Base-by-base conservation (phyloP, 2,329 filamentous ascomycete genomes). In the Diaporthe longicolla region DNA sequence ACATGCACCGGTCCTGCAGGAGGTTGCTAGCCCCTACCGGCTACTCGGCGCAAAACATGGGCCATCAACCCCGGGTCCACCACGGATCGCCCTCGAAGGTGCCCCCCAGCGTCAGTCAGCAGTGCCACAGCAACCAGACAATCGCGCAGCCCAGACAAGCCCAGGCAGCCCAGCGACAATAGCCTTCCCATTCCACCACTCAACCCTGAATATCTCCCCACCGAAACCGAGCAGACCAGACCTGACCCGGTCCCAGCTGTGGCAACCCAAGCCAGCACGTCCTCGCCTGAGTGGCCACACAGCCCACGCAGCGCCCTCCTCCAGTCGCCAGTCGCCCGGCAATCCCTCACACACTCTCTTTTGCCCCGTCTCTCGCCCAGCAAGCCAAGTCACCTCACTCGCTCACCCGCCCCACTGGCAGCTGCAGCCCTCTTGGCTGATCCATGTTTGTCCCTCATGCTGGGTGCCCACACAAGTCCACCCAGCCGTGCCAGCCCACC, bases 101-200 rank as follows among this genome's bases (percentile, higher is more conserved):
- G 32, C 32, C 58, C 17, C 48, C 45, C 32, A 68, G 63, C 29
- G 45, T 54, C 63, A 66, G 63, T 66, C 63, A 66, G 63, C 63
- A 66, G 63, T 52, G 63, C 63, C 63, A 66, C 63, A 52, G 63
- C 63, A 66, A 66, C 63, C 63, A 66, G 63, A 66, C 32, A 52
- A 66, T 9, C 63, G n/a, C 21, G 19, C 63, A 37, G 63, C 63
- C 63, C 45, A 52, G 63, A 52, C 63, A 37, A 32, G 59, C 59
- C 59, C 61, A 65, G 43, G 43, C 43, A 37, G 45, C 63, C 48
- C 63, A 68, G 63, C 45, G 63, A 68, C 48, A 26, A 37, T 37
- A 68, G 63, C 63, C 37, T 29, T 54, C n/a, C 63, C 63, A 66
- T 66, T 66, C 45, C 63, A 66, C 63, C 63, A 26, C 29, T 21